These are phyloP conservation scores for Exophiala viscosa DNA, from an alignment of 2,329 filamentous ascomycete genomes.

Conservation along the genomic window DNA sequence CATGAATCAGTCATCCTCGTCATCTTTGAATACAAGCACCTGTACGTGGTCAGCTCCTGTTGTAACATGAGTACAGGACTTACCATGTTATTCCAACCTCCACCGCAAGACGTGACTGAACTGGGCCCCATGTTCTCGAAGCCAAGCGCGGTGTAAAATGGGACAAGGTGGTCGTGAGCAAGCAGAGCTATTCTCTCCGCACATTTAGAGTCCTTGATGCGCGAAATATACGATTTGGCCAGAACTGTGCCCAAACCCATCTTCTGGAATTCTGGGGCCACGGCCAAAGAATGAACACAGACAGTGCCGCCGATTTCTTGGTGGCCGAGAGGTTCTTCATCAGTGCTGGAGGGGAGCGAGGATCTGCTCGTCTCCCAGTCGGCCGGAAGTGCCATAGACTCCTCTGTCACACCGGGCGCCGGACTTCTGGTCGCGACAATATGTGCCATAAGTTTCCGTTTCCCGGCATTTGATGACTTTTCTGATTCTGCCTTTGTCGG, in stretches of 20 bases:
- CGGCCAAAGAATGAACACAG: slow-evolving; percentile 76
- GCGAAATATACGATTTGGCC: slow-evolving; percentile 71
- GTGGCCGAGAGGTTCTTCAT: slow-evolving; percentile 59
- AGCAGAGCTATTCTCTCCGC: slow-evolving; percentile 72
- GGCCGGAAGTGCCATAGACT: slow-evolving; percentile 68
- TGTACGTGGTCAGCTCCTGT: neutral
- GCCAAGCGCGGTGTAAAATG: slow-evolving; percentile 72
- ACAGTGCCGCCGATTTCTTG: slow-evolving; percentile 70
- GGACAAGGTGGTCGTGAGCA: slow-evolving; percentile 68
- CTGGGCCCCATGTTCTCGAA: slow-evolving; percentile 69
- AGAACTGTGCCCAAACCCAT: slow-evolving; percentile 70
- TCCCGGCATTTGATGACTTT: slow-evolving; percentile 46
- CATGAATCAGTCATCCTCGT: slow-evolving; percentile 12
- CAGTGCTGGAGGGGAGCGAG: slow-evolving; percentile 30
- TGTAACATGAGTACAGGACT: slow-evolving; percentile 25
- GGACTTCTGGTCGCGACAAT: slow-evolving; percentile 70
- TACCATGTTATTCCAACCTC: slow-evolving; percentile 81
- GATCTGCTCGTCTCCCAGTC: slow-evolving; percentile 57
- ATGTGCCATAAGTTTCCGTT: slow-evolving; percentile 66
- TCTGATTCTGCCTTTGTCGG: slow-evolving; percentile 53
- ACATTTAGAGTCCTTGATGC: slow-evolving; percentile 66
- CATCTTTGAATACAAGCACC: slow-evolving; percentile 13
- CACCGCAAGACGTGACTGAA: slow-evolving; percentile 68
- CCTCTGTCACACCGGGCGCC: slow-evolving; percentile 63
- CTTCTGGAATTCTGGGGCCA: slow-evolving; percentile 70